These are phyloP conservation scores for Ceratocystis colombiana DNA, from an alignment of 2,329 filamentous ascomycete species.

Conservation along the genomic window DNA sequence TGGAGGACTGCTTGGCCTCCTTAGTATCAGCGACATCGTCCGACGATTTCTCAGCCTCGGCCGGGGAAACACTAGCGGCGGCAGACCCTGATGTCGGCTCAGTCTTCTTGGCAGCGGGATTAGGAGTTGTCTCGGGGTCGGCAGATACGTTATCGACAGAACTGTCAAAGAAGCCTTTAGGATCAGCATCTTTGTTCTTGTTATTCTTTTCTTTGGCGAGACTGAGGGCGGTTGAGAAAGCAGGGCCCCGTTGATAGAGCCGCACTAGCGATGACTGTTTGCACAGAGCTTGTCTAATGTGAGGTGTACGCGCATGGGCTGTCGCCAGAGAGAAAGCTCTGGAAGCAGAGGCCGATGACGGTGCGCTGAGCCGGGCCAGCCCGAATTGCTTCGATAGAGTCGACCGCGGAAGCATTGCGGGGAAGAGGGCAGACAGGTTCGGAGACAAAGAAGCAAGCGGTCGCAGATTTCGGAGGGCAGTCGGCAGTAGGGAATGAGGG, in stretches of 20 bases:
- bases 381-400: constrained; percentile 21
- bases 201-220: constrained; percentile 25
- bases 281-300: constrained; percentile 20
- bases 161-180: constrained; percentile 42
- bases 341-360: constrained; percentile 6
- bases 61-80: background rate
- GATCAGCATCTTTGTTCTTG: constrained; percentile 34
- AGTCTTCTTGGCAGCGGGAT: constrained; percentile 26
- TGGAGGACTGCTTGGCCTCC: constrained; percentile 18
- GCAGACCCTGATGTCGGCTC: constrained; percentile 6
- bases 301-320: constrained; percentile 15
- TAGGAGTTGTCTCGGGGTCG: constrained; percentile 40
- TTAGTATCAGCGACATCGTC: constrained; percentile 9
- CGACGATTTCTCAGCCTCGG: constrained; percentile 12
- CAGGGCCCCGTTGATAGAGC: constrained; percentile 19
- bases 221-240: constrained; percentile 22
- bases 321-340: constrained; percentile 20
- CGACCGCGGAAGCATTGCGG: constrained; percentile 23
- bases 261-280: constrained; percentile 19
- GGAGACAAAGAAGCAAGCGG: background rate
- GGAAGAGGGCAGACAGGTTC: background rate
- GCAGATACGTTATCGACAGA: constrained; percentile 42
- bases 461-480: background rate
- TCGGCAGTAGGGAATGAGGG: background rate
- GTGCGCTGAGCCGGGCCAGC: constrained; percentile 20